phyloP scores from a whole-genome alignment of 2,329 filamentous ascomycete species.

The Monosporascus sp. region DNA sequence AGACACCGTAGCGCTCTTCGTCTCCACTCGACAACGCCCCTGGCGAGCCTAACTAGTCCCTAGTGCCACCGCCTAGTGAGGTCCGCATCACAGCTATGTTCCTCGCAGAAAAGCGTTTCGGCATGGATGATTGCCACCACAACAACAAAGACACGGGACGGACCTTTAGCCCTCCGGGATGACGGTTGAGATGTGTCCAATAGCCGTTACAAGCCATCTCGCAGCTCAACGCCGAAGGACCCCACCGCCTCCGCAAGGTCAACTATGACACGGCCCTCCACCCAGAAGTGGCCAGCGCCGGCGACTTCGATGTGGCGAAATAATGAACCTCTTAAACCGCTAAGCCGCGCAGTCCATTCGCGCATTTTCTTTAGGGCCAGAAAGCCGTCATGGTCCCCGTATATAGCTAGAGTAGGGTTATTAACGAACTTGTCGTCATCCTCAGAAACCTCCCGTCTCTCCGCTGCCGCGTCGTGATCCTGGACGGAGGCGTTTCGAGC shows the following conservation, averaged over 20 bases:
- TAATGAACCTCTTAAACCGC: constrained; percentile 33
- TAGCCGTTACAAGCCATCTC: neutral
- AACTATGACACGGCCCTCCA: constrained; percentile 44
- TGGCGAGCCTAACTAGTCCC: too few relatives aligned
- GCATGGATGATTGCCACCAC: too few relatives aligned
- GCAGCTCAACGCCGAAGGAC: constrained; percentile 19
- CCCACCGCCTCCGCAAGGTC: constrained; percentile 27
- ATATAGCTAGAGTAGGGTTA: constrained; percentile 63
- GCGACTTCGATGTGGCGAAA: constrained; percentile 45
- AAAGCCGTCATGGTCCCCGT: constrained; percentile 71
- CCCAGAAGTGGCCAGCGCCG: constrained; percentile 60
- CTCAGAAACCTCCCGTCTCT: constrained; percentile 5
- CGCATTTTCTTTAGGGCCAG: constrained; percentile 60
- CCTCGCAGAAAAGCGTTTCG: too few relatives aligned
- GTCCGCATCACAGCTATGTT: too few relatives aligned
- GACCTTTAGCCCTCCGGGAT: too few relatives aligned
- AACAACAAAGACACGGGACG: too few relatives aligned
- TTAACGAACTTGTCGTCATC: constrained; percentile 52
- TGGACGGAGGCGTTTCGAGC: constrained; percentile 1
- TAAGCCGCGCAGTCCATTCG: constrained; percentile 58
- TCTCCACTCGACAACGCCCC: too few relatives aligned
- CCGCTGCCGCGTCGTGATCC: neutral
- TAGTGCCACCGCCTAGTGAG: too few relatives aligned
- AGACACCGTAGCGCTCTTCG: too few relatives aligned
- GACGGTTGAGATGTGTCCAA: neutral